Evolutionary conservation across 257 asterid species (phyloP).

Genomic region (Asclepias syriaca): DNA sequence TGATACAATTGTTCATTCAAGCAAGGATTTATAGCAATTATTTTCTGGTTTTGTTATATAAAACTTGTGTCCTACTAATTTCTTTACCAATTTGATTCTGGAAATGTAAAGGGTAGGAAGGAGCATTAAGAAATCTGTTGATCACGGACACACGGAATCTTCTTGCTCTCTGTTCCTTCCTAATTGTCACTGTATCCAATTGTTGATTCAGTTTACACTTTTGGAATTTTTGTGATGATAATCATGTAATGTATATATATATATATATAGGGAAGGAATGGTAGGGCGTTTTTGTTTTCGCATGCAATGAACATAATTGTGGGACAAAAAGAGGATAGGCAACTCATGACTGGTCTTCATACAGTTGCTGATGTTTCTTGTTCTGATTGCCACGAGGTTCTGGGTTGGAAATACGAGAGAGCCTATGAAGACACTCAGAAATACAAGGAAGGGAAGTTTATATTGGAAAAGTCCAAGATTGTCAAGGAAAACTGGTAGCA

Average conservation of each 20-base stretch:
- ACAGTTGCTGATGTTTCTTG: constrained; percentile 68
- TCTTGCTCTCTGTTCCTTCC: not conserved
- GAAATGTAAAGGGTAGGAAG: not conserved
- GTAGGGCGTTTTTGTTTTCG: constrained; percentile 70
- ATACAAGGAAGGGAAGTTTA: constrained; percentile 78
- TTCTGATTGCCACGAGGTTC: constrained; percentile 56
- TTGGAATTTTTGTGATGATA: not conserved
- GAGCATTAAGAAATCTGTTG: not conserved
- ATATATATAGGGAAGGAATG: constrained; percentile 50
- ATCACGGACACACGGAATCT: not conserved
- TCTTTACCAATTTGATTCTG: not conserved
- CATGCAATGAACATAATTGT: constrained; percentile 59
- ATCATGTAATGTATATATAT: not conserved
- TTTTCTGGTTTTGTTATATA: too few relatives aligned
- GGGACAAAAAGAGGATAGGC: constrained; percentile 69
- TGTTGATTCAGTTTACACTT: not conserved
- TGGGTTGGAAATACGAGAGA: constrained; percentile 80
- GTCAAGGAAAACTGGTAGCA: constrained; percentile 70
- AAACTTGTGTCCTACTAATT: not conserved
- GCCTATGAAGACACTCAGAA: constrained; percentile 72
- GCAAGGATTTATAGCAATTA: too few relatives aligned
- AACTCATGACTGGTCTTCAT: constrained; percentile 72
- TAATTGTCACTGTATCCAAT: not conserved
- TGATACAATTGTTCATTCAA: not conserved
- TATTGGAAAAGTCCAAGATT: constrained; percentile 68